Conservation (phyloP, 257 asterid genomes). For the Jaltomata sinuosa region DNA sequence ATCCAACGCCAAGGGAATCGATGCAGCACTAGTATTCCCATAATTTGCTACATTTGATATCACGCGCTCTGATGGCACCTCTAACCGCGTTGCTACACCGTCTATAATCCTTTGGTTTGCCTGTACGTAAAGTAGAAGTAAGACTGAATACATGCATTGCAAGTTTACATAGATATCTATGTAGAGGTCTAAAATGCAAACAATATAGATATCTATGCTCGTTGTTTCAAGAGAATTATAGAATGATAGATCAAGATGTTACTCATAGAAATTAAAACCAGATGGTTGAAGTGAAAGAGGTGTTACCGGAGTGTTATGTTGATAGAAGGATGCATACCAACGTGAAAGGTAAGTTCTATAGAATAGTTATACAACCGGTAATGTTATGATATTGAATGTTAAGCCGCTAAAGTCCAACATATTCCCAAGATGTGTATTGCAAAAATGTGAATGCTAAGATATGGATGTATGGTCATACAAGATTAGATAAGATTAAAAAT, state of each 20-base stretch:
- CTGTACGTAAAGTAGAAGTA: constrained; percentile 13
- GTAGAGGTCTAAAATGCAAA: background rate
- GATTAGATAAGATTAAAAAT: no score
- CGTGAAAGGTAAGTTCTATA: background rate
- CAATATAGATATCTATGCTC: background rate
- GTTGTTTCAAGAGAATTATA: background rate
- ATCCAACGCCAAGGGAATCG: constrained; percentile 87
- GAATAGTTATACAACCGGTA: background rate
- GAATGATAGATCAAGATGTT: no score
- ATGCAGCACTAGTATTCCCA: constrained; percentile 90
- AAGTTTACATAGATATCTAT: background rate
- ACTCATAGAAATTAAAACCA: no score
- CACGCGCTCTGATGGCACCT: constrained; percentile 60
- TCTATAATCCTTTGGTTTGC: constrained; percentile 89
- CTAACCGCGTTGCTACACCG: constrained; percentile 67
- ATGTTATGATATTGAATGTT: background rate
- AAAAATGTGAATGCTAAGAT: no score
- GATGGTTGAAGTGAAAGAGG: no score
- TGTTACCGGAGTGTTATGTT: background rate
- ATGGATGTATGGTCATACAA: no score
- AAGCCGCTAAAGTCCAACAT: no score
- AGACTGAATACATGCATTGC: background rate
- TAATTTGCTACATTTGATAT: constrained; percentile 79
- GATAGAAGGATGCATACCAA: background rate
- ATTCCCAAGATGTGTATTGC: no score